These are phyloP conservation scores for Saposhnikovia divaricata DNA, from an alignment of 129 eudicot genomes.

Conservation along the genomic window DNA sequence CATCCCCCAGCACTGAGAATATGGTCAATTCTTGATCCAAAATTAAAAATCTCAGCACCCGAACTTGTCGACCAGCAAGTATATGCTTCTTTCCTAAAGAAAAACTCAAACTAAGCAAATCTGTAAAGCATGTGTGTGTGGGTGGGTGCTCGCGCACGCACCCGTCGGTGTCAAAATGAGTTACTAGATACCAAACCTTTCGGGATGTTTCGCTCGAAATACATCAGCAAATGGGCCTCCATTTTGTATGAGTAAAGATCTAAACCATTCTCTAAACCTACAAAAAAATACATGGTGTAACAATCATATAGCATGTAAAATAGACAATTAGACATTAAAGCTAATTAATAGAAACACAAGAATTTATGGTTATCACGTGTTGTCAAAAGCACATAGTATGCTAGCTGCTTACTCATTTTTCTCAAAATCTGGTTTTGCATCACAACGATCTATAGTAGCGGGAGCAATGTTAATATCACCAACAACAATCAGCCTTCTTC, in stretches of 20 bases:
- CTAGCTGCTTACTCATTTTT: slow-evolving; percentile 73
- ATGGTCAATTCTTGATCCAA: slow-evolving; percentile 91
- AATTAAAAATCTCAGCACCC: slow-evolving; percentile 89
- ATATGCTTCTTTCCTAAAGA: slow-evolving; percentile 72
- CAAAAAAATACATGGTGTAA: slow-evolving; percentile 12
- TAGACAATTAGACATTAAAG: not conserved
- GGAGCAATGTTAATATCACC: slow-evolving; percentile 98
- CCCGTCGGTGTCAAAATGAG: not conserved
- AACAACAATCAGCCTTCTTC: slow-evolving; percentile 71
- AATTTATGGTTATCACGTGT: not conserved
- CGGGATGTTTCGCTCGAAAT: slow-evolving; percentile 86
- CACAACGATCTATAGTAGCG: slow-evolving; percentile 87
- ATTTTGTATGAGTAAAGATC: slow-evolving; percentile 64
- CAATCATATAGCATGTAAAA: not conserved
- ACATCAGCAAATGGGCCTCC: slow-evolving; percentile 79
- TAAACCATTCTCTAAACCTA: slow-evolving; percentile 94
- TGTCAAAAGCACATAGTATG: not conserved
- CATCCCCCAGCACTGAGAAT: slow-evolving; percentile 72
- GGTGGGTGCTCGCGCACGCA: no score
- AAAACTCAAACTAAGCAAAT: slow-evolving; percentile 3
- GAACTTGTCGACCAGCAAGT: slow-evolving; percentile 86
- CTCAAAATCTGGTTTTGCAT: slow-evolving; percentile 92
- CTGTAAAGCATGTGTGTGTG: no score
- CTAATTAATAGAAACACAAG: not conserved
- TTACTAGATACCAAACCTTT: slow-evolving; percentile 43